phyloP scores from a whole-genome alignment of 2,329 filamentous ascomycete genomes.

The Catunica adiposa region DNA sequence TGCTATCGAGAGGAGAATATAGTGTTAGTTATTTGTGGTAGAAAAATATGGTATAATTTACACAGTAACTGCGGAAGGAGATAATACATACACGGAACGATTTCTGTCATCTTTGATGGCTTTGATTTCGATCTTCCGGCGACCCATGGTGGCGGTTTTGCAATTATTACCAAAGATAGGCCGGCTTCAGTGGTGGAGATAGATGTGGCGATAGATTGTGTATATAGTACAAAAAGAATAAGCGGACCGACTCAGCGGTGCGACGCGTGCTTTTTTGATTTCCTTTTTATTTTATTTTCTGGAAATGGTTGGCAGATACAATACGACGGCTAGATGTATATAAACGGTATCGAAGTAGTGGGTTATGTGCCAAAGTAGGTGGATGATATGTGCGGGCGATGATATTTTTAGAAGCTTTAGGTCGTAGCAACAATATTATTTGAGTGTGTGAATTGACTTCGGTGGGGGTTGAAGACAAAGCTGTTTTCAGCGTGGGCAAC shows the following conservation, averaged over 20 bases:
- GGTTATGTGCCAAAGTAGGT: background rate
- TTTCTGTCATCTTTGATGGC: slow-evolving; percentile 98
- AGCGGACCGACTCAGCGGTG: background rate
- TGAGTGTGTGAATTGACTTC: no score
- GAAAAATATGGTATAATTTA: no score
- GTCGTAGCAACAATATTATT: background rate
- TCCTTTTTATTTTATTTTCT: background rate
- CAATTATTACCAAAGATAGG: slow-evolving; percentile 11
- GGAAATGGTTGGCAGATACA: background rate
- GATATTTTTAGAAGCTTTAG: slow-evolving; percentile 4
- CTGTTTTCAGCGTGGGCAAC: no score
- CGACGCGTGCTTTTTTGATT: no score
- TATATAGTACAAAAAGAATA: slow-evolving; percentile 4
- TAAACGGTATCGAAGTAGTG: background rate
- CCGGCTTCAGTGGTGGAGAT: background rate
- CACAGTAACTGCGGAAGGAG: background rate
- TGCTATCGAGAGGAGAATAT: slow-evolving; percentile 37
- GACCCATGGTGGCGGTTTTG: slow-evolving; percentile 51
- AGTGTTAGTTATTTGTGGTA: background rate
- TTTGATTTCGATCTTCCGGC: slow-evolving; percentile 99
- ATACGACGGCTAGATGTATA: background rate
- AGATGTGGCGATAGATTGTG: background rate
- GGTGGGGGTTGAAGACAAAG: no score
- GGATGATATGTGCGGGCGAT: background rate
- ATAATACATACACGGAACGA: slow-evolving; percentile 73